Evolutionary conservation across 257 asterid genomes (phyloP).

Genomic region (Vinca minor): DNA sequence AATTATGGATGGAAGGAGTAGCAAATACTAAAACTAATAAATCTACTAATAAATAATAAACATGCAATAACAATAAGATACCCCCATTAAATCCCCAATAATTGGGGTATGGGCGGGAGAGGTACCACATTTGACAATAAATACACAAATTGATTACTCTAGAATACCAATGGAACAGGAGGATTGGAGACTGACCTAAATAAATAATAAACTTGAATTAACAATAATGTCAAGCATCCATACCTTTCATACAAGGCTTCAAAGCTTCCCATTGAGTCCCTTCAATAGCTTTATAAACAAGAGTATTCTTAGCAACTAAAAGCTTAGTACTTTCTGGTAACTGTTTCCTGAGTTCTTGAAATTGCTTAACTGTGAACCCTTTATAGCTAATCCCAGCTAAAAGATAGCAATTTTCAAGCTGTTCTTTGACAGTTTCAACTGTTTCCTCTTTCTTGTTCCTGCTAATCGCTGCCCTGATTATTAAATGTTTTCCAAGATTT

Average conservation of each 20-base stretch:
- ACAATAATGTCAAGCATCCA: constrained; percentile 94
- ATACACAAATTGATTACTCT: no score
- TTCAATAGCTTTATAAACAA: constrained; percentile 77
- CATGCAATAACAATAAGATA: no score
- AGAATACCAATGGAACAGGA: no score
- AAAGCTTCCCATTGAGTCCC: constrained; percentile 77
- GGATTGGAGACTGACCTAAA: no score
- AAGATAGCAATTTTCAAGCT: constrained; percentile 62
- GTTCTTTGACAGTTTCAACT: constrained; percentile 58
- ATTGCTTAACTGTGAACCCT: constrained; percentile 74
- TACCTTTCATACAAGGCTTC: constrained; percentile 88
- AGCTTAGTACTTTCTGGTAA: constrained; percentile 72
- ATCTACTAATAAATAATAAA: no score
- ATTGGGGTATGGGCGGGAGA: no score
- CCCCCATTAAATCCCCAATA: no score
- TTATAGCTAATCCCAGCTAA: constrained; percentile 84
- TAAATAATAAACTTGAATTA: no score
- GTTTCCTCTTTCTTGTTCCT: constrained; percentile 88
- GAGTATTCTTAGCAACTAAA: constrained; percentile 81
- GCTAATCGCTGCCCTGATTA: constrained; percentile 70
- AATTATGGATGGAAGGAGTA: no score
- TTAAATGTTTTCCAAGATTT: constrained; percentile 24
- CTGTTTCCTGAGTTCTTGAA: constrained; percentile 62
- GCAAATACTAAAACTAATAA: no score
- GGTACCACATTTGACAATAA: no score